Base-by-base conservation (phyloP, 2,329 filamentous ascomycete species). In the Clonostachys solani region DNA sequence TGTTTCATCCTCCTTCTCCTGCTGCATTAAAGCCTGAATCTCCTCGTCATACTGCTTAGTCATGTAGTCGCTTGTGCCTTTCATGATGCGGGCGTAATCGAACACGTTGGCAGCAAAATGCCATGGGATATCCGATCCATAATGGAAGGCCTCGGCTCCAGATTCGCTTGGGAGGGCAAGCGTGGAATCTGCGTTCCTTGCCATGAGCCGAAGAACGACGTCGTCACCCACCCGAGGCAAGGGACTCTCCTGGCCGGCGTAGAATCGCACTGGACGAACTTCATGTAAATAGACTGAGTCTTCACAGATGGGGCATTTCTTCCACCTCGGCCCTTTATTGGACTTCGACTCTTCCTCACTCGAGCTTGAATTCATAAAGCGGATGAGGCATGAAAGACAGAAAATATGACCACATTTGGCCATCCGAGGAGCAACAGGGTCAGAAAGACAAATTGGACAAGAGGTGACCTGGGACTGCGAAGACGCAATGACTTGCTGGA, bases 361-460 rank as follows among this genome's bases (percentile, higher is more conserved):
- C 4, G 84, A 81, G 12, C 80, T 82, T 8, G 91, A 88, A 57
- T 95, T 89, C 90, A 99, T 96, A 64, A 95, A 99, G 44, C 94
- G 86, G 52, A 97, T 89, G 51, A 97, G 69, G 62, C 94, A 99
- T 6, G 94, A 86, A 34, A 97, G 73, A 62, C 94, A 99, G 64
- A 96, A 97, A 12, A 99, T 96, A 63, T 99, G 94, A 2, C 94
- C 94, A 60, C 94, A 99, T 61, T 86, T 92, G 40, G 94, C 92
- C 92, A 99, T 99, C 47, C 94, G 84, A 33, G 94, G 92, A 8
- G 94, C 94, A 16, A 95, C 89, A 2, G 94, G 94, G 47, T 88
- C 89, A 3, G 88, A 95, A 29, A 99, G 80, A 61, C 94, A 99
- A 47, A 99, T 99, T 1, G 94, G 94, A 63, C 94, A 99, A 18